phyloP scores from a whole-genome alignment of 2,329 filamentous ascomycete genomes.

The Penicillium janthinellum region DNA sequence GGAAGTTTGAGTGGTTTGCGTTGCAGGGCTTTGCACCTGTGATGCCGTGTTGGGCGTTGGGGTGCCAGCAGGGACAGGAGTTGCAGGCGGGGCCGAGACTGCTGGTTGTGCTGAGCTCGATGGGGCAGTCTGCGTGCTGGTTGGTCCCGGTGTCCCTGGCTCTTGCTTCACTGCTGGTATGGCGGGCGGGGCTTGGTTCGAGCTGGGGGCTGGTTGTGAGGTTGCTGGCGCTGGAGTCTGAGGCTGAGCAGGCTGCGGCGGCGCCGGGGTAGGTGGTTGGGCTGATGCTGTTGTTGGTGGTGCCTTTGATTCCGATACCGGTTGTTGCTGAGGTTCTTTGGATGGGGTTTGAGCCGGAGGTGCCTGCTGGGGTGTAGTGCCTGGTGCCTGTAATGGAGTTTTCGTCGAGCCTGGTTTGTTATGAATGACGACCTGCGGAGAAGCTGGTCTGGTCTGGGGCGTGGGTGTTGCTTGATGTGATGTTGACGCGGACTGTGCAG shows the following conservation, averaged over 20 bases:
- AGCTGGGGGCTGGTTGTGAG: neutral
- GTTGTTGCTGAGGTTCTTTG: constrained; percentile 9
- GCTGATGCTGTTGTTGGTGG: neutral
- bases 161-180: constrained; percentile 35
- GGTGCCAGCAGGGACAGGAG: constrained; percentile 8
- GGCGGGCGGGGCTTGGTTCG: constrained; percentile 17
- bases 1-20: constrained; percentile 28
- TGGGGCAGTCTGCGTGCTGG: constrained; percentile 12
- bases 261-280: constrained; percentile 3
- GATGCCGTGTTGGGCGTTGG: constrained; percentile 17
- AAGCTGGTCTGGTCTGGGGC: constrained; percentile 11
- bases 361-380: constrained; percentile 18
- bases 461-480: constrained; percentile 18
- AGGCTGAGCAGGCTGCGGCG: constrained; percentile 12
- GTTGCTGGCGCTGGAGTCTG: constrained; percentile 3
- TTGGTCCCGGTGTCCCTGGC: constrained; percentile 17
- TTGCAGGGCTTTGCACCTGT: constrained; percentile 27
- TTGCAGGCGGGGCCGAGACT: constrained; percentile 16
- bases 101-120: constrained; percentile 11
- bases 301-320: neutral
- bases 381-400: constrained; percentile 20
- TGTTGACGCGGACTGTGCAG: constrained; percentile 3
- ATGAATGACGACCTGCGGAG: constrained; percentile 28
- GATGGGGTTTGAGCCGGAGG: constrained; percentile 19
- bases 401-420: constrained; percentile 29